These are phyloP conservation scores for Fomitopsis betulina DNA, from an alignment of 1,284 basidiomycete genomes.

Conservation along the genomic window DNA sequence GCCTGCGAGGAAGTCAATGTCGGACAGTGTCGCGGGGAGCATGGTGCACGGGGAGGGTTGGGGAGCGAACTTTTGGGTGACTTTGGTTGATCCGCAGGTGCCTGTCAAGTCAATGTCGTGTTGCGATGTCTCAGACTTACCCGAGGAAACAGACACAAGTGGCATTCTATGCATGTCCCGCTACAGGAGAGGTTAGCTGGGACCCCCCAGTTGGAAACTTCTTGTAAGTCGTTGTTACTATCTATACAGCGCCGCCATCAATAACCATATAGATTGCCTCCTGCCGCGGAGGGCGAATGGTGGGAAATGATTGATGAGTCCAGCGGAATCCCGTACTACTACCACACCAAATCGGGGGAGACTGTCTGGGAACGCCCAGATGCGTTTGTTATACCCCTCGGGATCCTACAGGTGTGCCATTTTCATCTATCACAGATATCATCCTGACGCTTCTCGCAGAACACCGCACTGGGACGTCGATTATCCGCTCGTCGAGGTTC, in stretches of 20 bases:
- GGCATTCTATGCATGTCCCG: conserved; percentile 89
- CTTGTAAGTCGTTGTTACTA: conserved; percentile 50
- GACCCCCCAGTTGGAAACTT: conserved; percentile 87
- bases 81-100: conserved; percentile 77
- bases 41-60: conserved; percentile 36
- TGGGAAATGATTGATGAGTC: conserved; percentile 88
- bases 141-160: conserved; percentile 57
- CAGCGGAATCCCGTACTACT: conserved; percentile 84
- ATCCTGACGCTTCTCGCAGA: conserved; percentile 34
- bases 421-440: neutral
- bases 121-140: conserved; percentile 3
- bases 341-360: conserved; percentile 83
- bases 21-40: conserved; percentile 6
- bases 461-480: conserved; percentile 70
- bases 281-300: conserved; percentile 86
- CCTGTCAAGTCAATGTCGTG: conserved; percentile 20
- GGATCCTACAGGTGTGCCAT: conserved; percentile 68
- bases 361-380: conserved; percentile 87
- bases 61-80: conserved; percentile 88
- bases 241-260: conserved; percentile 15
- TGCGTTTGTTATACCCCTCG: conserved; percentile 87
- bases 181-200: conserved; percentile 90
- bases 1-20: conserved; percentile 3
- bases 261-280: conserved; percentile 59
- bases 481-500: conserved; percentile 32